phyloP scores from a whole-genome alignment of 805 yeast species.

The Zygosaccharomyces lentus region DNA sequence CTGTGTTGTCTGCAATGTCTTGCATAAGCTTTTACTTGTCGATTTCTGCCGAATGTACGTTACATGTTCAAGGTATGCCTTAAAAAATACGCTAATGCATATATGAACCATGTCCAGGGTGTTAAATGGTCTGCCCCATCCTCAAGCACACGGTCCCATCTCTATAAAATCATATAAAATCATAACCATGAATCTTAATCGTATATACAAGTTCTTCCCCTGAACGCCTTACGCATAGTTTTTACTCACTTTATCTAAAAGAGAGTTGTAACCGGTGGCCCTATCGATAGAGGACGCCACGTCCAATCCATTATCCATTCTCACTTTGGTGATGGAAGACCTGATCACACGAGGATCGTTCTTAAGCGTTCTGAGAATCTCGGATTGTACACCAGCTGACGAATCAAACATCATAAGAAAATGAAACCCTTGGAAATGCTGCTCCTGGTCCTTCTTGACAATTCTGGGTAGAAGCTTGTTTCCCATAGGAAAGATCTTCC shows the following conservation, averaged over 20 bases:
- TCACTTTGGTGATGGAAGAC: conserved; percentile 63
- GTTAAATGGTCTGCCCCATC: no score
- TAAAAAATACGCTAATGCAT: no score
- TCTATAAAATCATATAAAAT: no score
- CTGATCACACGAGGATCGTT: conserved; percentile 90
- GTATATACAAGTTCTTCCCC: conserved; percentile 2
- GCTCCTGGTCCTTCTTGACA: conserved; percentile 78
- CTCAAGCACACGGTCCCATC: no score
- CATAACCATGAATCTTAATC: not conserved
- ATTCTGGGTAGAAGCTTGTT: conserved; percentile 73
- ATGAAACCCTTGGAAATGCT: conserved; percentile 86
- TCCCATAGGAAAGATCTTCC: conserved; percentile 78
- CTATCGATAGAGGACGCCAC: conserved; percentile 56
- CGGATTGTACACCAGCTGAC: conserved; percentile 80
- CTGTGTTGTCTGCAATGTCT: no score
- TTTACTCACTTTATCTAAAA: conserved; percentile 22
- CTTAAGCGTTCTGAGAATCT: conserved; percentile 71
- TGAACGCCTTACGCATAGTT: conserved; percentile 8
- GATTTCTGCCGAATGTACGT: no score
- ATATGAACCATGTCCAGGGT: no score
- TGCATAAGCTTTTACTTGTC: no score
- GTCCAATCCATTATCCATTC: conserved; percentile 48
- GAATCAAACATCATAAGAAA: conserved; percentile 84
- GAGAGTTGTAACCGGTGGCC: conserved; percentile 29
- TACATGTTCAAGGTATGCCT: no score